phyloP scores from a whole-genome alignment of 352 stramenopile species.

The Saprolegnia parasitica region DNA sequence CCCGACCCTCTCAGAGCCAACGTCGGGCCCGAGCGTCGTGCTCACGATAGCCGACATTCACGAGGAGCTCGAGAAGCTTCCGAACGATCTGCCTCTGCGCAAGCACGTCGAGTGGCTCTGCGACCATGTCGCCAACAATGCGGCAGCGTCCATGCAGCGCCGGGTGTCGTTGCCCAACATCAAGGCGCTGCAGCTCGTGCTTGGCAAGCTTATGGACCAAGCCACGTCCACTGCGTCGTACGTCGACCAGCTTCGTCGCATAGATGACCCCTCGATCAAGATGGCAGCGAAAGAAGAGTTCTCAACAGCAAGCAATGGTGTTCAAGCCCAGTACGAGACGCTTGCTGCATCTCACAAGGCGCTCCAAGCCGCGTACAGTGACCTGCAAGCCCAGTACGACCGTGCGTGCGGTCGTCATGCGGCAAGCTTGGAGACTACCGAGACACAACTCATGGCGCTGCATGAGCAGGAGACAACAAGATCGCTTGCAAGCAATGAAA shows the following conservation, averaged over 20 bases:
- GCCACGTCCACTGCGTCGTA: not conserved
- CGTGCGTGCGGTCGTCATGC: too few species aligned
- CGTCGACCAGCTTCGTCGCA: not conserved
- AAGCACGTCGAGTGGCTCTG: slow-evolving; percentile 7
- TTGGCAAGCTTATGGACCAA: not conserved
- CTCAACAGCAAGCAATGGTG: too few species aligned
- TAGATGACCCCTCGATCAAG: not conserved
- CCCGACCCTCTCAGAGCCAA: not conserved
- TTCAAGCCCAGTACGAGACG: too few species aligned
- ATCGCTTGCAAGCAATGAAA: too few species aligned
- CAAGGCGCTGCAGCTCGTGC: not conserved
- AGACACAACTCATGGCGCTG: too few species aligned
- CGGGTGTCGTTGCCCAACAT: not conserved
- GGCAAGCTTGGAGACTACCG: too few species aligned
- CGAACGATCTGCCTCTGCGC: not conserved
- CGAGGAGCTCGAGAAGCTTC: not conserved
- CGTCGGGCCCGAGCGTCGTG: not conserved
- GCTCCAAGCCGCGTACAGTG: too few species aligned
- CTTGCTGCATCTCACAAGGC: too few species aligned
- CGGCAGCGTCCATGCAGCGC: not conserved
- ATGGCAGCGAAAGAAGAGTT: not conserved
- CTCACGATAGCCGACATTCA: not conserved
- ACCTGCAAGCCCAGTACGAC: too few species aligned
- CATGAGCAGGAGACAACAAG: too few species aligned
- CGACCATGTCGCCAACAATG: not conserved